These are phyloP conservation scores for Solanum boliviense DNA, from an alignment of 257 asterid species.

Conservation along the genomic window DNA sequence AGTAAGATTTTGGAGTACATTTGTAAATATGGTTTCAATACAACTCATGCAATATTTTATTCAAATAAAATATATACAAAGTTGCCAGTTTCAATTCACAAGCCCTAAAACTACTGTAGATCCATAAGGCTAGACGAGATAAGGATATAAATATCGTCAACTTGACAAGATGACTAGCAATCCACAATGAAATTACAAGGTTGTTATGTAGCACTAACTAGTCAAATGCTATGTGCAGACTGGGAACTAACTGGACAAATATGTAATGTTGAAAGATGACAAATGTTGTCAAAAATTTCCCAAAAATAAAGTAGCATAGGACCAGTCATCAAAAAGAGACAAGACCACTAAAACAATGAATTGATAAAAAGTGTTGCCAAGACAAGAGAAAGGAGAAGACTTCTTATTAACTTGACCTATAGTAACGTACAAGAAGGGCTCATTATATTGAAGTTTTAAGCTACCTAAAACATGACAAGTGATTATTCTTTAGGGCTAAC, in stretches of 20 bases:
- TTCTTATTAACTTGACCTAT: neutral
- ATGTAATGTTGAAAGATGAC: neutral
- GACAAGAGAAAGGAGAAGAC: neutral
- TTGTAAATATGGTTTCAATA: neutral
- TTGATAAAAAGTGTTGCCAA: neutral
- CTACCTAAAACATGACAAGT: neutral
- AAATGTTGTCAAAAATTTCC: neutral
- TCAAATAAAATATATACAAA: neutral
- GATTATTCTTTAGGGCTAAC: neutral
- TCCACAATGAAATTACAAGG: neutral
- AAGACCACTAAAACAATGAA: neutral
- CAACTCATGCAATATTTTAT: neutral
- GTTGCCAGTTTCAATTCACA: neutral
- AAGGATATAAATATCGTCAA: neutral
- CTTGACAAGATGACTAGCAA: neutral
- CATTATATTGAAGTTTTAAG: neutral
- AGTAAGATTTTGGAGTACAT: neutral
- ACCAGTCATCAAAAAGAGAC: neutral
- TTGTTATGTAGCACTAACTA: neutral
- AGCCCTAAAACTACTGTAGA: neutral
- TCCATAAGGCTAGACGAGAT: neutral
- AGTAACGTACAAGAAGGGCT: neutral
- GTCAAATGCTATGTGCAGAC: neutral
- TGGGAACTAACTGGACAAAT: neutral
- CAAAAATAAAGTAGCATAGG: neutral